phyloP scores from a whole-genome alignment of 805 yeast genomes.

The Nakazawaea ambrosiae region DNA sequence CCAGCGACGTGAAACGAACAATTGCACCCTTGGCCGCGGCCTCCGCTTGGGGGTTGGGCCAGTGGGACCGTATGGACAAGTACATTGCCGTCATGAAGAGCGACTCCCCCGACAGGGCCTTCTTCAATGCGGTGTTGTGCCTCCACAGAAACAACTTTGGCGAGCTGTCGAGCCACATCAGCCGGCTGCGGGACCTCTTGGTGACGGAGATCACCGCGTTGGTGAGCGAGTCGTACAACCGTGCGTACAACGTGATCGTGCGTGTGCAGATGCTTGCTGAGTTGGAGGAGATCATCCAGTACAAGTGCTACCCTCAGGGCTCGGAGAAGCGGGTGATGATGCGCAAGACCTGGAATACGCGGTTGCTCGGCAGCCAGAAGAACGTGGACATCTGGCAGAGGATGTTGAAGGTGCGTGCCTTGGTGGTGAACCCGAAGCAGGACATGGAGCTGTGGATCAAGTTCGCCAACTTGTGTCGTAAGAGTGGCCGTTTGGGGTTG shows the following conservation, averaged over 20 bases:
- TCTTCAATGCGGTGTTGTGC: constrained; percentile 84
- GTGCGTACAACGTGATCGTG: constrained; percentile 96
- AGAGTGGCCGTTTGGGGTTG: constrained; percentile 84
- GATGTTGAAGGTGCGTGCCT: constrained; percentile 84
- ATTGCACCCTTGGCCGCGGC: constrained; percentile 98
- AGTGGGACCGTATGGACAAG: constrained; percentile 94
- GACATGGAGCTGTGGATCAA: constrained; percentile 98
- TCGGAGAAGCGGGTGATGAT: constrained; percentile 74
- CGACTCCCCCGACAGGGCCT: constrained; percentile 92
- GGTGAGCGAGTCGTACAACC: constrained; percentile 90
- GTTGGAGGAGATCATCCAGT: constrained; percentile 86
- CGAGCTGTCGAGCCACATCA: constrained; percentile 72
- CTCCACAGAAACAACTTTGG: constrained; percentile 81
- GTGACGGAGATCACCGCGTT: constrained; percentile 92
- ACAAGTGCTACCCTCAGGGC: constrained; percentile 77
- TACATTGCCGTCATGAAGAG: constrained; percentile 85
- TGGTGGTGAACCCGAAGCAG: constrained; percentile 90
- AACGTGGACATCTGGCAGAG: constrained; percentile 99
- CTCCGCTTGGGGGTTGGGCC: constrained; percentile 96
- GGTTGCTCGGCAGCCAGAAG: constrained; percentile 88
- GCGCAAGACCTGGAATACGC: constrained; percentile 89
- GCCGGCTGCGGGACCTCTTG: constrained; percentile 78
- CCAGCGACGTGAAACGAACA: constrained; percentile 66
- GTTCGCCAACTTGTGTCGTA: constrained; percentile 92
- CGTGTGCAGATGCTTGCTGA: constrained; percentile 97